Evolutionary conservation across 2,329 filamentous ascomycete species (phyloP), one percentile per base, ranked within the genome.

Genomic region (Diaporthe caulivora): DNA sequence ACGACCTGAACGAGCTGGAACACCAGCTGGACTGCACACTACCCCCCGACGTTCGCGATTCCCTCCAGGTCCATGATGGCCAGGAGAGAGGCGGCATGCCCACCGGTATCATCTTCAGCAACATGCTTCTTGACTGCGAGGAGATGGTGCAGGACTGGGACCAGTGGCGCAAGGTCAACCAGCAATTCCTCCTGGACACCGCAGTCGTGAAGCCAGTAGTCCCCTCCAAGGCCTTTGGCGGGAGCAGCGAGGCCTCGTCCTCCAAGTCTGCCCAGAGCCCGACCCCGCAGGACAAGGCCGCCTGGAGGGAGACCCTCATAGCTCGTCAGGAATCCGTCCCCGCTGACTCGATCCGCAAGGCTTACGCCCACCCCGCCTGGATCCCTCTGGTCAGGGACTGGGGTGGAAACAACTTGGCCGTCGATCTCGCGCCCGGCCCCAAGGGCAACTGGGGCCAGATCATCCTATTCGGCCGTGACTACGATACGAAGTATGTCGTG

Each of bases 81-180:
- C 97, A 99, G 83, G 97, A 99, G 84, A 93, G 97, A 76, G 94
- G 95, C 75, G 97, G 97, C 76, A 89, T 89, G 72, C 97, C 97
- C 0, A 98, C 96, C 0, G 97, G 97, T 76, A 93, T 98, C 77
- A 91, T 99, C 75, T 98, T 99, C 79, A 91, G 95, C 74, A 93
- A 91, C 81, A 99, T 99, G 97, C 86, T 99, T 76, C 90, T 99
- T 73, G 97, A 99, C 83, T 98, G 97, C 80, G 97, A 99, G 83
- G 97, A 99, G 81, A 98, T 99, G 78, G 93, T 98, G 29, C 95
- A 98, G 82, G 97, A 99, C 82, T 98, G 96, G 94, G 93, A 94
- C 79, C 97, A 98, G 81, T 99, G 97, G 97, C 92, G 95, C 78
- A 92, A 91, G 76, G 97, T 99, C 76, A 98, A 98, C 80, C 92